phyloP scores from a whole-genome alignment of 805 yeast genomes.

The Yarrowia yakushimensis region DNA sequence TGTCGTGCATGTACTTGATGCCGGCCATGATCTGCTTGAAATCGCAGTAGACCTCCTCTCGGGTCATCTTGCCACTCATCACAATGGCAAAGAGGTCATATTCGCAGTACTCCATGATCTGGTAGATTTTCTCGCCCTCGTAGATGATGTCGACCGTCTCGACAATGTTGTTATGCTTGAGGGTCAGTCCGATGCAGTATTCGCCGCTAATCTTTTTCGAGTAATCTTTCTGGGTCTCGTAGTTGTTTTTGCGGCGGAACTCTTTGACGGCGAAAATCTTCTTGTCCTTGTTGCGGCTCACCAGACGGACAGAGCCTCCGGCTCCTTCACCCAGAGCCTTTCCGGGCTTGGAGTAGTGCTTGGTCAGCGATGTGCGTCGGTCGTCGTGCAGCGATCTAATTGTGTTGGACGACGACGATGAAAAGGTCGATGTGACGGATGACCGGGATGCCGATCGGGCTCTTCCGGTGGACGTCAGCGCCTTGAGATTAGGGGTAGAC shows the following conservation, averaged over 20 bases:
- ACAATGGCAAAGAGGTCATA: conserved; percentile 90
- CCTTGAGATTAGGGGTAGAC: conserved; percentile 17
- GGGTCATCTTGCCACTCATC: conserved; percentile 78
- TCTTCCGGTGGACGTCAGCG: neutral
- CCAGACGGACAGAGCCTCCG: conserved; percentile 85
- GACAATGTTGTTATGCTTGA: conserved; percentile 75
- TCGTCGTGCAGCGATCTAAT: conserved; percentile 31
- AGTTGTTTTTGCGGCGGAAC: conserved; percentile 62
- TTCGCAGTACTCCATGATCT: conserved; percentile 91
- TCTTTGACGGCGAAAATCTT: conserved; percentile 81
- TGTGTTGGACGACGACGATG: conserved; percentile 12
- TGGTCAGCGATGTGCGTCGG: conserved; percentile 39
- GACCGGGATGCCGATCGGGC: conserved; percentile 1
- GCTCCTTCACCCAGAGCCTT: conserved; percentile 86
- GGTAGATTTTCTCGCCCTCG: conserved; percentile 59
- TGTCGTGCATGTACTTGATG: conserved; percentile 66
- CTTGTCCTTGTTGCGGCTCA: conserved; percentile 57
- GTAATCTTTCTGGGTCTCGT: conserved; percentile 66
- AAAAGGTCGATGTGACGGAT: conserved; percentile 8
- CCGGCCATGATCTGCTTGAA: conserved; percentile 79
- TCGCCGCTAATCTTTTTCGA: conserved; percentile 77
- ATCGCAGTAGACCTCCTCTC: conserved; percentile 70
- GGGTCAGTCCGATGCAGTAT: conserved; percentile 72
- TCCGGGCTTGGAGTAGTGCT: conserved; percentile 74
- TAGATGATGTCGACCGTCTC: conserved; percentile 75